A percentile compares a stretch with the other conserved stretches of the same genome.
Evolutionary conservation across 208 protist species (phyloP).

Genomic region (Crithidia expoeki): DNA sequence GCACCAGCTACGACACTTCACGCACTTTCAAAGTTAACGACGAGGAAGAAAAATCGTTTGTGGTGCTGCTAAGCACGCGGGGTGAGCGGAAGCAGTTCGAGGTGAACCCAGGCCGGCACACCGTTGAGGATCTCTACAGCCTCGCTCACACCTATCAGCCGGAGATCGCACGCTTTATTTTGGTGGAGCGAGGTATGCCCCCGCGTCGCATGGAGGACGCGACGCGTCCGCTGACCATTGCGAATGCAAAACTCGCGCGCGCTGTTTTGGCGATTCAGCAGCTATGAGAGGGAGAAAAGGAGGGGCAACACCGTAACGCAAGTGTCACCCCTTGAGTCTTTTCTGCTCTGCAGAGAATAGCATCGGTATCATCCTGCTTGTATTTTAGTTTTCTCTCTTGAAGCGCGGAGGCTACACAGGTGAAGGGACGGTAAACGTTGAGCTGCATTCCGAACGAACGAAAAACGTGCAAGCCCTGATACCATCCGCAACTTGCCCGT

Average conservation of each 20-base stretch:
- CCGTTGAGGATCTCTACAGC: slow-evolving; percentile 74
- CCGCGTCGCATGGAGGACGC: slow-evolving; percentile 53
- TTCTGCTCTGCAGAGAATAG: too few relatives aligned
- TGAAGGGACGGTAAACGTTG: too few relatives aligned
- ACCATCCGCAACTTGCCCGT: too few relatives aligned
- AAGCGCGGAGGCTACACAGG: too few relatives aligned
- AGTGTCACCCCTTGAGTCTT: too few relatives aligned
- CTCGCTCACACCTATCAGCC: slow-evolving; percentile 56
- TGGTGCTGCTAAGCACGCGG: slow-evolving; percentile 67
- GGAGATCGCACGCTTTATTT: slow-evolving; percentile 40
- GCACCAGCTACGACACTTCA: slow-evolving; percentile 16
- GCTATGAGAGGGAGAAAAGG: slow-evolving; percentile 18
- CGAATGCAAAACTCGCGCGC: slow-evolving; percentile 61
- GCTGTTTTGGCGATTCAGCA: slow-evolving; percentile 66
- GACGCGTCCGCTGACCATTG: slow-evolving; percentile 49
- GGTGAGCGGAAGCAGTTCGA: slow-evolving; percentile 66
- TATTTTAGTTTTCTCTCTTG: too few relatives aligned
- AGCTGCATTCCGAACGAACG: too few relatives aligned
- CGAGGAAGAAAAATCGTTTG: slow-evolving; percentile 52
- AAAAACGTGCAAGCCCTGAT: too few relatives aligned
- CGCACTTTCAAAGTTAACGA: slow-evolving; percentile 41
- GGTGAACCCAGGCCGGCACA: slow-evolving; percentile 78
- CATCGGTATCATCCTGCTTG: too few relatives aligned
- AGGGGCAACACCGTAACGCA: neutral
- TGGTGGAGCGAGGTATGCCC: slow-evolving; percentile 72